Conservation (phyloP, 176 grass and related monocot species). For the Eleusine coracana region DNA sequence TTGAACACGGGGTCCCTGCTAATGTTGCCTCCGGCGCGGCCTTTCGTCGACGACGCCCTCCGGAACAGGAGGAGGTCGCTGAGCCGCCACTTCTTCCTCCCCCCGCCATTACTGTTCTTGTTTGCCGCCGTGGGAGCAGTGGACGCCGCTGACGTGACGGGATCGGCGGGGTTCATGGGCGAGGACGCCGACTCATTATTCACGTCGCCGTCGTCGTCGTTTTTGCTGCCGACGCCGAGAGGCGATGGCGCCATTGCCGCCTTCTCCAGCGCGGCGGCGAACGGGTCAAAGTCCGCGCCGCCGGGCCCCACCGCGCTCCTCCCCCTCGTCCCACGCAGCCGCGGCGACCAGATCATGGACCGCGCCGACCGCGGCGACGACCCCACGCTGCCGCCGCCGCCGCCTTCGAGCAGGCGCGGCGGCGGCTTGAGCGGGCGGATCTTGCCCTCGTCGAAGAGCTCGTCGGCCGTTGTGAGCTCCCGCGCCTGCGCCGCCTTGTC, state of each 20-base stretch:
- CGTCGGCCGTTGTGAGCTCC: constrained; percentile 57
- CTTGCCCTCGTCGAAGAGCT: constrained; percentile 81
- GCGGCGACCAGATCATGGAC: constrained; percentile 56
- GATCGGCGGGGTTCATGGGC: not conserved
- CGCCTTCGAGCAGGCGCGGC: constrained; percentile 53
- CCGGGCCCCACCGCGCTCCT: constrained; percentile 38
- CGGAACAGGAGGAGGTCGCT: constrained; percentile 89
- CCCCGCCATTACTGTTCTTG: constrained; percentile 9
- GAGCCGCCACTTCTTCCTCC: constrained; percentile 76
- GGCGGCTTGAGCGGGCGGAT: constrained; percentile 75
- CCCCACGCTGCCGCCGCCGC: constrained; percentile 41
- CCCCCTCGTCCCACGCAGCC: not conserved
- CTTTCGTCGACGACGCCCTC: constrained; percentile 51
- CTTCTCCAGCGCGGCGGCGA: constrained; percentile 66
- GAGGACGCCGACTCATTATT: not conserved
- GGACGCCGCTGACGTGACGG: not conserved
- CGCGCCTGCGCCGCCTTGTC: constrained; percentile 41
- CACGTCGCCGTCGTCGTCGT: not conserved
- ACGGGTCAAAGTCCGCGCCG: constrained; percentile 67
- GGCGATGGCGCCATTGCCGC: constrained; percentile 64
- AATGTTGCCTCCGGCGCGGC: constrained; percentile 21
- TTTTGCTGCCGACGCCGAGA: constrained; percentile 36
- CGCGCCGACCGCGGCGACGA: constrained; percentile 67
- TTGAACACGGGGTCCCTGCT: constrained; percentile 70
- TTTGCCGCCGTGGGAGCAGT: not conserved